Evolutionary conservation across 805 yeast genomes (phyloP), one percentile per base, ranked within the genome.

Genomic region (Candida adriatica): DNA sequence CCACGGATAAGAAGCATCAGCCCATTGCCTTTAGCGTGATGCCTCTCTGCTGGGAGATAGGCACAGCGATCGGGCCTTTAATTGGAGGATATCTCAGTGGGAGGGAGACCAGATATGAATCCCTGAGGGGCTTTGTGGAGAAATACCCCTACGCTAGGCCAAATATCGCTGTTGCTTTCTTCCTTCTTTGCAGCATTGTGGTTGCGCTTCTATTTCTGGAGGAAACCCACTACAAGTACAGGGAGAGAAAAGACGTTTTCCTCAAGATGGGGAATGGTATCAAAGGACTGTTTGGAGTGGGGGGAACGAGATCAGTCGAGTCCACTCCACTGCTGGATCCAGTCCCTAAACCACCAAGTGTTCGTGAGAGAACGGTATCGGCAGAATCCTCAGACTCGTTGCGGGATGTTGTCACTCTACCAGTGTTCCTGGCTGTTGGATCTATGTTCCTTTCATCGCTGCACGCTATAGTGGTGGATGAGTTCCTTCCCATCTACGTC

Each of bases 11-110:
- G 31, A 58, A 61, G 19, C 82, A 76, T 46, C 81, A 76, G 49
- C 78, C 79, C 7, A 34, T 74, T 6, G 82, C 82, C 1, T 75
- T 77, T 43, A 64, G 75, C 25, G 68, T 73, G 4, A 59, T 77
- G 53, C 83, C 85, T 0, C 49, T 77, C 20, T 53, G 76, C 11
- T 77, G 73, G 67, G 75, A 76, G 45, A 42, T 74, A 13, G 85
- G 84, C 5, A 56, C 71, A 17, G 65, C 75, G 11, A 46, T 76
- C 10, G 85, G 85, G 2, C 82, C 83, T 2, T 54, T 73, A 48
- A 59, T 76, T 18, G 80, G 77, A 17, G 71, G 72, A 18, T 62
- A 56, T 32, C 55, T 75, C 27, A 73, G 78, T 9, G 53, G 53
- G 7, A 42, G 41, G 17, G 52, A 48, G 16, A 55, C 59, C 2